Conservation (phyloP, 495 filamentous ascomycete genomes). For the Penicillium lagena region DNA sequence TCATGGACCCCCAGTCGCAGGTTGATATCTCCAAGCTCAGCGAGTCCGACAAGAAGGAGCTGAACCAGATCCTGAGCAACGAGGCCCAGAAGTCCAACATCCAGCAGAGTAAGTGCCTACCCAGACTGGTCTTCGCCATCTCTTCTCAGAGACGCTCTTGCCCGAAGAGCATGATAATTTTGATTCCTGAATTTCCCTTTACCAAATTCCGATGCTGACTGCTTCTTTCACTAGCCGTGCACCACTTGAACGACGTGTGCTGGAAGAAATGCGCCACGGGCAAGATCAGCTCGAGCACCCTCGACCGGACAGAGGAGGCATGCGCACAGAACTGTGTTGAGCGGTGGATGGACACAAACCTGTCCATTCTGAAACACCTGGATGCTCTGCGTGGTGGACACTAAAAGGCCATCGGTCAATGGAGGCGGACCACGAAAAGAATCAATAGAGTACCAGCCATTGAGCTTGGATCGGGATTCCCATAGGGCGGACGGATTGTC, state of each 20-base stretch:
- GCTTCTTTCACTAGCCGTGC: slow-evolving; percentile 51
- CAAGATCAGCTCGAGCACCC: slow-evolving; percentile 53
- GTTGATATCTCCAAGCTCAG: slow-evolving; percentile 66
- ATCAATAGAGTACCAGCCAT: background rate
- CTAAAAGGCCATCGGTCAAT: slow-evolving; percentile 7
- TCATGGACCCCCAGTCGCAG: slow-evolving; percentile 33
- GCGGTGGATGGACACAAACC: slow-evolving; percentile 83
- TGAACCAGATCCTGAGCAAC: slow-evolving; percentile 72
- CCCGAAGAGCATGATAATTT: too few species aligned
- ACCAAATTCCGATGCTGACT: slow-evolving; percentile 4
- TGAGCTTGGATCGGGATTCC: too few species aligned
- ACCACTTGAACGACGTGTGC: slow-evolving; percentile 80
- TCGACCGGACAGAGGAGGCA: slow-evolving; percentile 69
- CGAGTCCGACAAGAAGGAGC: slow-evolving; percentile 77
- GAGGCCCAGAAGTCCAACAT: slow-evolving; percentile 76
- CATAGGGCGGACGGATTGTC: too few species aligned
- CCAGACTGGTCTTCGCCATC: background rate
- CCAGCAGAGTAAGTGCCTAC: slow-evolving; percentile 62
- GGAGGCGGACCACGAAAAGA: background rate
- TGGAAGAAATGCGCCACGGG: slow-evolving; percentile 84
- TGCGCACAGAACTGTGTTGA: slow-evolving; percentile 91
- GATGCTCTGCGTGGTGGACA: slow-evolving; percentile 50
- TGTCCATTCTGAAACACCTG: slow-evolving; percentile 73
- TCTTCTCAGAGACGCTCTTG: too few species aligned
- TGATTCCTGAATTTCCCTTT: background rate